Conservation (phyloP, 1,284 basidiomycete genomes). For the Marasmius sp. region DNA sequence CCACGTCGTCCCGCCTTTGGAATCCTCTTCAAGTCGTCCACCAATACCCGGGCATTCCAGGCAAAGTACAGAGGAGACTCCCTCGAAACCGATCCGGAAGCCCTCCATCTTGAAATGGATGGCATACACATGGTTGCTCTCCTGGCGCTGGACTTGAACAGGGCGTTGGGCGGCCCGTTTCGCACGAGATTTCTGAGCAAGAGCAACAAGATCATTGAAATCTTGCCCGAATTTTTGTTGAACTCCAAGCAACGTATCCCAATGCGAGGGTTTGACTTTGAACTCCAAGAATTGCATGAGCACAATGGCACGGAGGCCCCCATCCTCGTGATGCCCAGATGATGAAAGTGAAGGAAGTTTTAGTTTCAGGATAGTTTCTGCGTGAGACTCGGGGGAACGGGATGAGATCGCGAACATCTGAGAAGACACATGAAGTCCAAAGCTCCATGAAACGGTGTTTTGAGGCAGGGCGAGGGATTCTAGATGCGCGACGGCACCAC, state of each 20-base stretch:
- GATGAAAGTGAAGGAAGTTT: constrained; percentile 64
- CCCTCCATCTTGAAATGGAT: constrained; percentile 70
- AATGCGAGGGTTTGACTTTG: constrained; percentile 75
- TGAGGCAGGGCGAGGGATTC: constrained; percentile 37
- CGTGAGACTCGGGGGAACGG: constrained; percentile 34
- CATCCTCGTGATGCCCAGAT: constrained; percentile 53
- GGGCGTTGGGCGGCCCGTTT: constrained; percentile 29
- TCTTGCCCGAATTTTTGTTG: constrained; percentile 86
- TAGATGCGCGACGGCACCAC: constrained; percentile 47
- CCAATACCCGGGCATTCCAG: constrained; percentile 74
- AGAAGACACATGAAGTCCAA: constrained; percentile 64
- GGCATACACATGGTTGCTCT: constrained; percentile 33
- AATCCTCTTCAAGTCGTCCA: constrained; percentile 53
- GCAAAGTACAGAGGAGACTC: constrained; percentile 66
- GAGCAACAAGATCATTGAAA: constrained; percentile 73
- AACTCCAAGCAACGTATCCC: constrained; percentile 77
- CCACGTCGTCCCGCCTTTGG: constrained; percentile 44
- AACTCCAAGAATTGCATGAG: constrained; percentile 68
- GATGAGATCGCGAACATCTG: constrained; percentile 67
- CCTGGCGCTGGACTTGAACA: constrained; percentile 8
- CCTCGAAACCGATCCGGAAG: constrained; percentile 75
- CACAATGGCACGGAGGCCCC: constrained; percentile 51
- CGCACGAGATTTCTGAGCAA: constrained; percentile 59
- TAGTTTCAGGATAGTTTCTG: constrained; percentile 54
- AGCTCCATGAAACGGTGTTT: constrained; percentile 39